phyloP scores from a whole-genome alignment of 768 basidiomycete genomes.

The Podaxis mareebaensis region DNA sequence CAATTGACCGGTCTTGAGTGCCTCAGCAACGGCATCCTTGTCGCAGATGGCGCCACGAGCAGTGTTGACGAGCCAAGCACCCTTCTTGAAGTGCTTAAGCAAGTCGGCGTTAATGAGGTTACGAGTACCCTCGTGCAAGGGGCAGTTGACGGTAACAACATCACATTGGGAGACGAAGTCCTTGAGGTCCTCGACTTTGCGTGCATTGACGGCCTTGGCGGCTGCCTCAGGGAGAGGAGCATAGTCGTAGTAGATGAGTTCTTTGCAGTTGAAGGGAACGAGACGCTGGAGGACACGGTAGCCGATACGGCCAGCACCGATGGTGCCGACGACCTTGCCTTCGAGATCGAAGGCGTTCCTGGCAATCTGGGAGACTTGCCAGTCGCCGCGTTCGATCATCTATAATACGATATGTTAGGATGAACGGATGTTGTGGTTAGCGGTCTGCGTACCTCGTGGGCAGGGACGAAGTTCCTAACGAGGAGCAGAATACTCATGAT shows the following conservation, averaged over 20 bases:
- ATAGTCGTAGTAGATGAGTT: slow-evolving; percentile 90
- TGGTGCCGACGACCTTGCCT: slow-evolving; percentile 89
- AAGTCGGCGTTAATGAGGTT: slow-evolving; percentile 83
- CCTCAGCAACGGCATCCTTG: slow-evolving; percentile 75
- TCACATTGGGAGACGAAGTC: slow-evolving; percentile 64
- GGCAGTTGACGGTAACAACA: slow-evolving; percentile 85
- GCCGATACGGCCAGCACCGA: slow-evolving; percentile 80
- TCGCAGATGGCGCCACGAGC: slow-evolving; percentile 92
- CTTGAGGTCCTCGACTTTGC: slow-evolving; percentile 78
- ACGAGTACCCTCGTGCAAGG: slow-evolving; percentile 81
- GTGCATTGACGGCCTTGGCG: slow-evolving; percentile 63
- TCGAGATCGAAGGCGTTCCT: slow-evolving; percentile 88
- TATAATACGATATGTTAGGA: slow-evolving; percentile 22
- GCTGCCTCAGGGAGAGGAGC: slow-evolving; percentile 66
- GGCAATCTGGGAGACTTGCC: slow-evolving; percentile 83
- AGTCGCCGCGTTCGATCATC: slow-evolving; percentile 85
- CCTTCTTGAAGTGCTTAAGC: slow-evolving; percentile 87
- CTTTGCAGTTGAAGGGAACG: slow-evolving; percentile 83
- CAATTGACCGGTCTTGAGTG: slow-evolving; percentile 76
- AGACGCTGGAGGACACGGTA: slow-evolving; percentile 84
- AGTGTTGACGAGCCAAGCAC: slow-evolving; percentile 91
- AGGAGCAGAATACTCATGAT: slow-evolving; percentile 89
- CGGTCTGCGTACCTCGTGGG: slow-evolving; percentile 62
- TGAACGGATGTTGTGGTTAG: not conserved
- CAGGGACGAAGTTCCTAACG: slow-evolving; percentile 87